Conservation (phyloP, 768 basidiomycete species). For the Candolleomyces eurysporus region DNA sequence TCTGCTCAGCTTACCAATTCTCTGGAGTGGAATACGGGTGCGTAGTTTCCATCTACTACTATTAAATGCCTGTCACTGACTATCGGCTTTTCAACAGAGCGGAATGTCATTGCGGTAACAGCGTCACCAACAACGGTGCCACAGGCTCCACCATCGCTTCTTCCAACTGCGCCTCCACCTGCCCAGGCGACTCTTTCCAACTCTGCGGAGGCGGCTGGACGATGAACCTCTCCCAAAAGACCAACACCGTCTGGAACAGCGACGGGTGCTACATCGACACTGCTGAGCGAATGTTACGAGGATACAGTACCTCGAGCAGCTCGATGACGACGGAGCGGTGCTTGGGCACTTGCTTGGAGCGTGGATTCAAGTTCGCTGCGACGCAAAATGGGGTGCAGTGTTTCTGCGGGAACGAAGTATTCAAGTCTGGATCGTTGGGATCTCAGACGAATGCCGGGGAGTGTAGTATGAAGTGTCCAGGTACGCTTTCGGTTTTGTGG, state of each 20-base stretch:
- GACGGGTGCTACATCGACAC: slow-evolving; percentile 33
- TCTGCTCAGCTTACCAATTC: slow-evolving; percentile 23
- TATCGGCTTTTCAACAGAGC: not conserved
- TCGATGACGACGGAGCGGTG: slow-evolving; percentile 32
- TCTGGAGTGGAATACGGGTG: slow-evolving; percentile 24
- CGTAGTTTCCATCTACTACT: not conserved
- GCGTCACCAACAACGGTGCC: slow-evolving; percentile 23
- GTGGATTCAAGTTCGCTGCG: slow-evolving; percentile 30
- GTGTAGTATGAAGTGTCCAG: slow-evolving; percentile 30
- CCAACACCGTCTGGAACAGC: slow-evolving; percentile 22
- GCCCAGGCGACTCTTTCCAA: slow-evolving; percentile 16
- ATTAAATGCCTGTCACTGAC: not conserved
- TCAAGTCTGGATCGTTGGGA: slow-evolving; percentile 20
- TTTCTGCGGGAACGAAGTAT: slow-evolving; percentile 27
- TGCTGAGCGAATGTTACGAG: slow-evolving; percentile 27
- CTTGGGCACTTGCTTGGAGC: slow-evolving; percentile 22
- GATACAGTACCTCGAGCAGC: slow-evolving; percentile 12
- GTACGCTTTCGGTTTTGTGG: slow-evolving; percentile 18
- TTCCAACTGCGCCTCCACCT: slow-evolving; percentile 15
- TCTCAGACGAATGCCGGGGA: slow-evolving; percentile 14
- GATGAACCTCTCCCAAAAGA: slow-evolving; percentile 9
- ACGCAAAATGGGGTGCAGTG: slow-evolving; percentile 34
- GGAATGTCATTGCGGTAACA: slow-evolving; percentile 25
- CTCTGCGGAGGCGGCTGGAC: slow-evolving; percentile 19
- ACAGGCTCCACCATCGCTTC: slow-evolving; percentile 14